Conservation (phyloP, 2,329 filamentous ascomycete species). For the Fusarium redolens region DNA sequence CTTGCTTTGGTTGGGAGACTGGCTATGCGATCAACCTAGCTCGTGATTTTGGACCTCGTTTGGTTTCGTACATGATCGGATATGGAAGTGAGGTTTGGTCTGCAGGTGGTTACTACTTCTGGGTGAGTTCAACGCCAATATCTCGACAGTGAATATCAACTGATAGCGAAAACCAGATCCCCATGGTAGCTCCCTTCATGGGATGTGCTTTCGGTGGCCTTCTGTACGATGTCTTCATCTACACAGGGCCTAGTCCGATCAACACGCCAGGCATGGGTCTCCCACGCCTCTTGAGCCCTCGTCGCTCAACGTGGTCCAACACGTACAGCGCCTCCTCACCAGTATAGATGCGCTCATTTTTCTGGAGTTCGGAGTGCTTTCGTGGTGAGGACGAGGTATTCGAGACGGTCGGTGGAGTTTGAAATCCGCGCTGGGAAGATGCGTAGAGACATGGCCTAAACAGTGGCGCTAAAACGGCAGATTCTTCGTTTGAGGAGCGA, state of each 20-base stretch:
- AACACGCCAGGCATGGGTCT: constrained; percentile 75
- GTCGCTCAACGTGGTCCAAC: constrained; percentile 53
- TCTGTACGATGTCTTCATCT: constrained; percentile 75
- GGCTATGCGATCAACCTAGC: constrained; percentile 81
- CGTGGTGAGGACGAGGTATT: background rate
- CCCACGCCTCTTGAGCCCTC: constrained; percentile 58
- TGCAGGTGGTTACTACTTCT: constrained; percentile 77
- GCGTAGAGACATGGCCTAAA: background rate
- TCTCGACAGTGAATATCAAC: background rate
- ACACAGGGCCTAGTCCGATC: constrained; percentile 75
- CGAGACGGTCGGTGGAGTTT: background rate
- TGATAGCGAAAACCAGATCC: constrained; percentile 61
- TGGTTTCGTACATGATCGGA: constrained; percentile 74
- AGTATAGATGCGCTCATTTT: constrained; percentile 14
- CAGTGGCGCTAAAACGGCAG: background rate
- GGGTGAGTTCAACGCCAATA: constrained; percentile 58
- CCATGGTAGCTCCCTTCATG: constrained; percentile 77
- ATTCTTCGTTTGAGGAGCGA: background rate
- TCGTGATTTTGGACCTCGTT: constrained; percentile 76
- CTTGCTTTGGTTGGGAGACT: constrained; percentile 81
- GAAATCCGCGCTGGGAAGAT: background rate
- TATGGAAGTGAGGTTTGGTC: constrained; percentile 76
- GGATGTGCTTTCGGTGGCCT: constrained; percentile 73
- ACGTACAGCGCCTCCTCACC: constrained; percentile 44
- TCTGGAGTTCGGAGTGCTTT: background rate